A percentile compares a stretch with the other conserved stretches of the same genome.
These are phyloP conservation scores for Phytophthora cryptogea DNA, from an alignment of 352 stramenopile genomes.

Conservation along the genomic window DNA sequence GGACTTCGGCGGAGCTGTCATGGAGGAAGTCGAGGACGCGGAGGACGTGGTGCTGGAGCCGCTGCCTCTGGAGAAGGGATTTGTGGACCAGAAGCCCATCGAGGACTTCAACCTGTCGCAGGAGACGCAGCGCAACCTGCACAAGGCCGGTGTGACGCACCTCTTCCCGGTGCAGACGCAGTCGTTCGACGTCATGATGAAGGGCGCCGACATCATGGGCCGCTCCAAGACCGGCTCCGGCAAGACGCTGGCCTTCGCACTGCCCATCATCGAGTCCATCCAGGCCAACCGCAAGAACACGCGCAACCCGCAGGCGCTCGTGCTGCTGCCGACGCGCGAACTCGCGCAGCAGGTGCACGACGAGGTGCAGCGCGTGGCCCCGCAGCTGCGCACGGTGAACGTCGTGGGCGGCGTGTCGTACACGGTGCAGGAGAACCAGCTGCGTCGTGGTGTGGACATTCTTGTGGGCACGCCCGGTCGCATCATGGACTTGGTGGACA, in stretches of 20 bases:
- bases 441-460: conserved; percentile 93
- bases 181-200: conserved; percentile 85
- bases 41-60: conserved; percentile 58
- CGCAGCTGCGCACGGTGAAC: conserved; percentile 90
- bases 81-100: conserved; percentile 76
- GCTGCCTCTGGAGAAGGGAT: conserved; percentile 43
- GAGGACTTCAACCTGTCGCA: conserved; percentile 69
- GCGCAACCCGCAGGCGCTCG: conserved; percentile 88
- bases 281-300: conserved; percentile 43
- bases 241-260: conserved; percentile 78
- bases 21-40: conserved; percentile 33
- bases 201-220: conserved; percentile 79
- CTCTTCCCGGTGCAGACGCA: conserved; percentile 85
- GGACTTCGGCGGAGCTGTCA: conserved; percentile 17
- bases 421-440: conserved; percentile 90
- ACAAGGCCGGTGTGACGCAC: conserved; percentile 71
- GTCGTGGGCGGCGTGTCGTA: conserved; percentile 95
- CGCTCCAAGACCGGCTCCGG: conserved; percentile 83
- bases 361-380: conserved; percentile 84
- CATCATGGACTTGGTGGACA: conserved; percentile 96
- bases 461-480: conserved; percentile 97
- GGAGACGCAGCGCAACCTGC: conserved; percentile 61
- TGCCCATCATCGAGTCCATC: conserved; percentile 83
- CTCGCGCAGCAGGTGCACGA: conserved; percentile 96
- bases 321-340: conserved; percentile 97